phyloP scores from a whole-genome alignment of 2,329 filamentous ascomycete species.

The Aspergillus udagawae region DNA sequence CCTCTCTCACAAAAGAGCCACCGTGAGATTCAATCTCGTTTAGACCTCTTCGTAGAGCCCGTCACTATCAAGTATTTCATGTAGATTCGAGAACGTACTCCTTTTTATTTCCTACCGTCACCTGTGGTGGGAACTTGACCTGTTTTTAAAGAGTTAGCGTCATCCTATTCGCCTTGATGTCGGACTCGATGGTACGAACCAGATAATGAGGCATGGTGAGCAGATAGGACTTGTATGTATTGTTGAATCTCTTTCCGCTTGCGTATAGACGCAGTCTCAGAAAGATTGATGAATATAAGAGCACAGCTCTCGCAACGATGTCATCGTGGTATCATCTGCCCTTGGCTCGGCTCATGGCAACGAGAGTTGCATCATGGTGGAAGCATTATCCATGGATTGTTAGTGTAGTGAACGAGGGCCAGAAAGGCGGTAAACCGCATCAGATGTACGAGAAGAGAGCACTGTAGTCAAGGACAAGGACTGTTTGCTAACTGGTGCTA shows the following conservation, averaged over 20 bases:
- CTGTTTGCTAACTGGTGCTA: conserved; percentile 34
- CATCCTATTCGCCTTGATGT: background rate
- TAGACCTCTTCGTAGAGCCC: background rate
- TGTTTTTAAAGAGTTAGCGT: background rate
- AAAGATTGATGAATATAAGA: background rate
- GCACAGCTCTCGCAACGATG: background rate
- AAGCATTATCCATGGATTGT: background rate
- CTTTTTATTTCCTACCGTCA: background rate
- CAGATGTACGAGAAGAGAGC: background rate
- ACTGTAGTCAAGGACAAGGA: background rate
- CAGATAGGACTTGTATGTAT: background rate
- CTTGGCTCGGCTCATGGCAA: background rate
- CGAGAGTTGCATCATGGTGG: background rate
- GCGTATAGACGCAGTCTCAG: conserved; percentile 49
- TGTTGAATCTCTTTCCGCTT: conserved; percentile 40
- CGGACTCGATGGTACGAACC: background rate
- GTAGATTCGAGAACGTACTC: background rate
- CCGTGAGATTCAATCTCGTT: background rate
- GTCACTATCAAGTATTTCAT: background rate
- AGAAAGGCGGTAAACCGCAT: background rate
- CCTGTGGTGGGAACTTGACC: background rate
- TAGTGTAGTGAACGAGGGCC: no score
- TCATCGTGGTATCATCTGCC: background rate
- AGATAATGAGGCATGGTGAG: background rate
- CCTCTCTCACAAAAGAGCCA: background rate